Conservation (phyloP, 139 green algal genomes). For the Chlamydomonas eustigma region DNA sequence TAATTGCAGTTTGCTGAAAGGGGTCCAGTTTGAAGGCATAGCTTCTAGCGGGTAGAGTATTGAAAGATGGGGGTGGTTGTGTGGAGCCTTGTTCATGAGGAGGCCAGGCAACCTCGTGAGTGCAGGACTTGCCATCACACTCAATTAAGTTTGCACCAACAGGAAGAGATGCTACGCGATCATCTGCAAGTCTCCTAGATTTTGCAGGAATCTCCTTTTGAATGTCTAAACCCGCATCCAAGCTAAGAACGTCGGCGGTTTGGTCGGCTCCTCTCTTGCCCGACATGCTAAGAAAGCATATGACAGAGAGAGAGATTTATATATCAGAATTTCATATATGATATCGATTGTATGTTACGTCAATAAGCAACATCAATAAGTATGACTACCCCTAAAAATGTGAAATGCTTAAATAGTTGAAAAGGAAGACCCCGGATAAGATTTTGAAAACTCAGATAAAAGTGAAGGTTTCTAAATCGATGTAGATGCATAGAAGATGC, state of each 20-base stretch:
- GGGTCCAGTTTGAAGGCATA: conserved; percentile 88
- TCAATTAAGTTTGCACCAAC: conserved; percentile 36
- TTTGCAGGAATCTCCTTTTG: not conserved
- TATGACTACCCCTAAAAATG: too few species aligned
- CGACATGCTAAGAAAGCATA: too few species aligned
- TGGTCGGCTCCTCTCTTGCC: too few species aligned
- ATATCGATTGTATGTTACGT: too few species aligned
- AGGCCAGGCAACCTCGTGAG: conserved; percentile 78
- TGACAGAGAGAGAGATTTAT: too few species aligned
- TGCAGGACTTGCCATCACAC: conserved; percentile 70
- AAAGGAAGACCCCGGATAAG: too few species aligned
- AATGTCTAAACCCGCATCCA: not conserved
- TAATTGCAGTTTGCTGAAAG: conserved; percentile 78
- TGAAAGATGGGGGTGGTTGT: conserved; percentile 3
- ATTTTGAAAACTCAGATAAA: too few species aligned
- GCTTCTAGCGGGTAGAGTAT: conserved; percentile 52
- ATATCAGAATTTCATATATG: too few species aligned
- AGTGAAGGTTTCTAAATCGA: too few species aligned
- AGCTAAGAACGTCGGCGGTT: not conserved
- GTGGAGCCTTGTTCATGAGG: conserved; percentile 36
- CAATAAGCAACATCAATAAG: too few species aligned
- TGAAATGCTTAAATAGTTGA: too few species aligned
- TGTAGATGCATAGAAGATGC: too few species aligned
- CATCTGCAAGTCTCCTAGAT: not conserved
- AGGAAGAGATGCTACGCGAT: not conserved